Evolutionary conservation across 768 basidiomycete genomes (phyloP).

Genomic region (Leccinum arenicola): DNA sequence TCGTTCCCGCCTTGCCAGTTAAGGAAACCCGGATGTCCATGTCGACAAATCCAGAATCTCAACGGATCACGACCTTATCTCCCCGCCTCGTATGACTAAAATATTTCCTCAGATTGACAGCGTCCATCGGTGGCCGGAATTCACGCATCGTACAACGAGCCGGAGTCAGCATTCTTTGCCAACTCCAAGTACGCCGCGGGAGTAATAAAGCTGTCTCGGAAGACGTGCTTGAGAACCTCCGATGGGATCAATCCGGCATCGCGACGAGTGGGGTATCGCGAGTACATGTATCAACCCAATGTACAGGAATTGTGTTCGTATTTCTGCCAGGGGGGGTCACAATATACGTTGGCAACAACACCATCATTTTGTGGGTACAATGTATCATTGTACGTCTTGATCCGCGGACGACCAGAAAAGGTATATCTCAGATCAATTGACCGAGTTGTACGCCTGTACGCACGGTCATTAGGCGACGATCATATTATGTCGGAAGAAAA

Average conservation of each 20-base stretch:
- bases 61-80: slow-evolving; percentile 33
- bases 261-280: neutral
- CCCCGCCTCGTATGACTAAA: slow-evolving; percentile 15
- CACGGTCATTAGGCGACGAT: slow-evolving; percentile 25
- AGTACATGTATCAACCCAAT: neutral
- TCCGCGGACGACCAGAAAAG: slow-evolving; percentile 29
- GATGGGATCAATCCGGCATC: slow-evolving; percentile 7
- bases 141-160: slow-evolving; percentile 12
- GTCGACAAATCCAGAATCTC: slow-evolving; percentile 16
- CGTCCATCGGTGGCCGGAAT: slow-evolving; percentile 17
- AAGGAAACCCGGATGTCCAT: slow-evolving; percentile 10
- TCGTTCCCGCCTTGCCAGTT: neutral
- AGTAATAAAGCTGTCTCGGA: slow-evolving; percentile 20
- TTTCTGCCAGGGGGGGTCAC: neutral
- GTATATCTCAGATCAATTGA: slow-evolving; percentile 18
- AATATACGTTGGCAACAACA: slow-evolving; percentile 3
- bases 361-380: neutral
- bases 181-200: slow-evolving; percentile 26
- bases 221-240: slow-evolving; percentile 7
- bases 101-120: slow-evolving; percentile 13
- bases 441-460: slow-evolving; percentile 1
- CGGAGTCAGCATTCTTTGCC: slow-evolving; percentile 16
- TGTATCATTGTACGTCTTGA: slow-evolving; percentile 13
- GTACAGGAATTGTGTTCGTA: slow-evolving; percentile 5
- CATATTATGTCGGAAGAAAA: slow-evolving; percentile 2